These are phyloP conservation scores for Salinomyces thailandicus DNA, from an alignment of 2,329 filamentous ascomycete genomes.

Conservation along the genomic window DNA sequence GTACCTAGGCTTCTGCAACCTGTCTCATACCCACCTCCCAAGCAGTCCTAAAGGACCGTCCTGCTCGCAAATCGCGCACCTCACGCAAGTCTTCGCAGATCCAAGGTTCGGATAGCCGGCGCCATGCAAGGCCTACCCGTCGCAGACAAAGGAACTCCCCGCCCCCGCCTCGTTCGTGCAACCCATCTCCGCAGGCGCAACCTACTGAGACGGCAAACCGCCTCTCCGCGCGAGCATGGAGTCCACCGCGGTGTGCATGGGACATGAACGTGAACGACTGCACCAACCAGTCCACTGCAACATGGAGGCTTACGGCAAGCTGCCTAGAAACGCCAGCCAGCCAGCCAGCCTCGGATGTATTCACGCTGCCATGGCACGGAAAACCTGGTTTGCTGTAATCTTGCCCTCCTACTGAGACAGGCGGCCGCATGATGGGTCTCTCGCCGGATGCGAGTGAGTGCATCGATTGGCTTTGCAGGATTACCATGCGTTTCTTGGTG, in stretches of 20 bases:
- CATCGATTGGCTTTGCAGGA: background rate
- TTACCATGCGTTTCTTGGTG: background rate
- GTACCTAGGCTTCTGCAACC: background rate
- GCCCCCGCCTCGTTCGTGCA: background rate
- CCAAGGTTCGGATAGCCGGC: conserved; percentile 2
- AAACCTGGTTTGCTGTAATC: too few relatives aligned
- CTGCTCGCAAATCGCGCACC: background rate
- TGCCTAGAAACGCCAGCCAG: too few relatives aligned
- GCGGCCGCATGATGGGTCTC: background rate
- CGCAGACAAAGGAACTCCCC: background rate
- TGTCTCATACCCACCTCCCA: too few relatives aligned
- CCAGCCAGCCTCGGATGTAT: too few relatives aligned
- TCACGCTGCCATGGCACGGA: too few relatives aligned
- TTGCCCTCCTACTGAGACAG: background rate
- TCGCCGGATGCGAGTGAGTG: background rate
- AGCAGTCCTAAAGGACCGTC: too few relatives aligned
- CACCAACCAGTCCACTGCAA: too few relatives aligned
- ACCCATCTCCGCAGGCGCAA: background rate
- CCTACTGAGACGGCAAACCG: too few relatives aligned
- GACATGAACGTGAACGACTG: too few relatives aligned
- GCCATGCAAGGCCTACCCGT: background rate
- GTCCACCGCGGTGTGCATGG: too few relatives aligned
- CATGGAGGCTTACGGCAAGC: too few relatives aligned
- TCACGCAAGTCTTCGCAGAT: background rate
- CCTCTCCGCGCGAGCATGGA: too few relatives aligned